A percentile compares a stretch with the other conserved stretches of the same genome.
These are phyloP conservation scores for Leccinum longicurvipes DNA, from an alignment of 768 basidiomycete species.

Conservation along the genomic window DNA sequence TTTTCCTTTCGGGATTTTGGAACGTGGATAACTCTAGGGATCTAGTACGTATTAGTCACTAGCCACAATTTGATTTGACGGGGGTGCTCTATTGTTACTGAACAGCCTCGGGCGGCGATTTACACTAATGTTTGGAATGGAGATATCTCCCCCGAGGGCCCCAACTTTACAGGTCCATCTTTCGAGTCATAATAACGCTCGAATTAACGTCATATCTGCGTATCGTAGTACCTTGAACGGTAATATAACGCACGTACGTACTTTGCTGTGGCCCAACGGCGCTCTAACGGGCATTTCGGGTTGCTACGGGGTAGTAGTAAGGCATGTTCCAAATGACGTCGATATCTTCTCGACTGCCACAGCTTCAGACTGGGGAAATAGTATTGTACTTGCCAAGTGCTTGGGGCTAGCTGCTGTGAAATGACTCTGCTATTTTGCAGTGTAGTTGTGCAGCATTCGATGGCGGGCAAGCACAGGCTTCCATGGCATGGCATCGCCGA, in stretches of 20 bases:
- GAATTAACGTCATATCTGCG: background rate
- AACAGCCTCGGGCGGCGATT: background rate
- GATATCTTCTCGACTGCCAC: background rate
- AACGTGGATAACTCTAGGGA: too few relatives aligned
- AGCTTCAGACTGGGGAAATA: background rate
- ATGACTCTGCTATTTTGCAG: background rate
- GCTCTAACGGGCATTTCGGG: background rate
- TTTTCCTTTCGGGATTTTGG: background rate
- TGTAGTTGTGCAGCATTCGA: background rate
- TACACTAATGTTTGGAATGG: background rate
- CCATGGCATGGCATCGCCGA: background rate
- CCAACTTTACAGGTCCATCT: background rate
- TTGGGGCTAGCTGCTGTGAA: background rate
- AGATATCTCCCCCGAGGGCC: background rate
- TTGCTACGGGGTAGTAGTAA: background rate
- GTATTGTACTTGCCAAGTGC: background rate
- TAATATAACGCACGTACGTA: too few relatives aligned
- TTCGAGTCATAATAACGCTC: background rate
- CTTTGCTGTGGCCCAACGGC: too few relatives aligned
- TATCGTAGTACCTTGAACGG: too few relatives aligned
- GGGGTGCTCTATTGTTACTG: background rate
- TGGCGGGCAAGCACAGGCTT: background rate
- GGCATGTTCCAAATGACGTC: background rate
- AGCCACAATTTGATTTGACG: too few relatives aligned
- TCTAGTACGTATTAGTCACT: too few relatives aligned